Evolutionary conservation across 805 yeast species (phyloP), one percentile per base, ranked within the genome.

Genomic region (Ogataea philodendri): DNA sequence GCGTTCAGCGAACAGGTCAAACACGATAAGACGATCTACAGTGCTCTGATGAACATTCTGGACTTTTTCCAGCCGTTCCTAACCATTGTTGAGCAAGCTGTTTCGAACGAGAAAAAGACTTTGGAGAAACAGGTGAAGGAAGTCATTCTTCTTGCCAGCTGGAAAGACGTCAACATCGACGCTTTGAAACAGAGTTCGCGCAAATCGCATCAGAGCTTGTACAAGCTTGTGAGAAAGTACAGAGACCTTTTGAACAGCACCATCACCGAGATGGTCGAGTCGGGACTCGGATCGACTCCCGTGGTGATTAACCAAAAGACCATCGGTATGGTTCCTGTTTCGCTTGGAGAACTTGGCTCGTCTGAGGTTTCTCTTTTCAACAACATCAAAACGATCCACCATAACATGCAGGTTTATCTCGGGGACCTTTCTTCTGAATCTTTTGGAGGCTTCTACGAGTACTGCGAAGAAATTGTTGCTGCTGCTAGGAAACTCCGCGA

Each of bases 101-200:
- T 88, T 7, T 50, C 48, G 0, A 52, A 54, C 1, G 69, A 70
- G 1, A 78, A 70, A 56, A 76, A 72, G 49, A 58, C 62, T 3
- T 63, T 90, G 22, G 86, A 81, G 40, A 90, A 89, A 54, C 87
- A 87, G 32, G 74, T 93, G 8, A 70, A 78, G 22, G 98, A 93
- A 39, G 81, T 88, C 3, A 87, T 93, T 26, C 63, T 86, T 28
- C 67, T 93, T 10, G 97, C 98, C 1, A 85, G 96, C 52, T 94
- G 97, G 97, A 88, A 89, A 49, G 99, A 93, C 63, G 89, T 88
- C 9, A 94, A 93, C 52, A 76, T 88, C 27, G 94, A 84, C 54
- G 96, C 98, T 0, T 69, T 93, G 51, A 88, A 86, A 49, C 97
- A 89, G 60, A 86, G 96, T 60, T 93, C 98, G 5, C 78, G 87